Conservation (phyloP, 306 rosid species). For the Rosa rugosa region DNA sequence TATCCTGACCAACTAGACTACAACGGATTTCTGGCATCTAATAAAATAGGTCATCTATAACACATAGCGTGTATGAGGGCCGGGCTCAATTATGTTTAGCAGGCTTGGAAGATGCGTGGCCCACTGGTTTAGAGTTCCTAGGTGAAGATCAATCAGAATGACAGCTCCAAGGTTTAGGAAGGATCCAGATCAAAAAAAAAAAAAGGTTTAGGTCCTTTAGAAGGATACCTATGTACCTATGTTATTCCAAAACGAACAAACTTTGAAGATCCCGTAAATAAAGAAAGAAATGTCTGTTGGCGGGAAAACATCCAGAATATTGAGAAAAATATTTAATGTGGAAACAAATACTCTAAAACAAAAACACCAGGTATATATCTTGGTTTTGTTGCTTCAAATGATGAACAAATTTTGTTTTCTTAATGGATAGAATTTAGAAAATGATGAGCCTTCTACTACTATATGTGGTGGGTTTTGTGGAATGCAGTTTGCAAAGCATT, state of each 20-base stretch:
- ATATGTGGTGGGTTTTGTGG: slow-evolving; percentile 3
- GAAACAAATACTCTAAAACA: neutral
- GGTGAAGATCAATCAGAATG: too few species aligned
- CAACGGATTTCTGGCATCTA: neutral
- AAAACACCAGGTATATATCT: neutral
- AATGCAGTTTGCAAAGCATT: neutral
- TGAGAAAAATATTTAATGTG: neutral
- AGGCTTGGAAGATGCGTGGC: too few species aligned
- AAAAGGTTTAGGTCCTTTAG: too few species aligned
- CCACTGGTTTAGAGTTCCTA: too few species aligned
- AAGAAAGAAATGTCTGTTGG: neutral
- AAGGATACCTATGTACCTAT: too few species aligned
- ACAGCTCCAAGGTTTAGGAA: too few species aligned
- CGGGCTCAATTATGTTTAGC: neutral
- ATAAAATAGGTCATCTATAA: too few species aligned
- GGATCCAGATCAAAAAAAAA: too few species aligned
- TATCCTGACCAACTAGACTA: slow-evolving; percentile 12
- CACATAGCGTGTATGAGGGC: neutral
- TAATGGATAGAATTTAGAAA: neutral
- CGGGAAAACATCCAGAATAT: neutral
- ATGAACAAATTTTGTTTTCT: neutral
- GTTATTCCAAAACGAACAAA: neutral
- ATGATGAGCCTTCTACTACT: neutral
- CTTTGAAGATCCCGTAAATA: neutral
- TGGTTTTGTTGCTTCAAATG: neutral